Conservation (phyloP, 805 yeast genomes). For the Ogataea haglerorum region DNA sequence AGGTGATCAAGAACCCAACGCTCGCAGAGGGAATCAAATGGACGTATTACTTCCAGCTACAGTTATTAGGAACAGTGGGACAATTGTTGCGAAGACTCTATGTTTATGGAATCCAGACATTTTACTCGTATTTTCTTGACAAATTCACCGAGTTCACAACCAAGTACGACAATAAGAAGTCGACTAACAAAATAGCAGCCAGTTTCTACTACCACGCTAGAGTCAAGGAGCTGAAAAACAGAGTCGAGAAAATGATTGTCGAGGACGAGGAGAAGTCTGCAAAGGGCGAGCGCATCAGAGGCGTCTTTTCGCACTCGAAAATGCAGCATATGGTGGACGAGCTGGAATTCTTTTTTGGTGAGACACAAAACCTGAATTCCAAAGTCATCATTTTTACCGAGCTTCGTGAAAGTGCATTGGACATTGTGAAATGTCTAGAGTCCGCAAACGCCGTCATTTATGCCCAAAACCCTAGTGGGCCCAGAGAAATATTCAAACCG, state of each 20-base stretch:
- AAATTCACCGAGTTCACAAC: conserved; percentile 56
- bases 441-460: conserved; percentile 22
- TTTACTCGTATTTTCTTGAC: conserved; percentile 61
- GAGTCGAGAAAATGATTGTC: conserved; percentile 42
- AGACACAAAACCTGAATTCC: conserved; percentile 45
- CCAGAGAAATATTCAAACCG: conserved; percentile 46
- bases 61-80: conserved; percentile 66
- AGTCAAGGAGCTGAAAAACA: conserved; percentile 41
- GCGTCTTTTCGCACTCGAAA: conserved; percentile 65
- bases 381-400: conserved; percentile 87
- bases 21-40: conserved; percentile 71
- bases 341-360: conserved; percentile 50
- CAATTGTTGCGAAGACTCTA: conserved; percentile 65
- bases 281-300: conserved; percentile 23
- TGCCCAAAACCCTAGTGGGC: conserved; percentile 23
- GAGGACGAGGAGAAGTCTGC: conserved; percentile 26
- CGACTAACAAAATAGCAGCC: conserved; percentile 61
- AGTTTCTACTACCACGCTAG: conserved; percentile 54
- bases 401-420: conserved; percentile 84
- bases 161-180: conserved; percentile 53
- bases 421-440: conserved; percentile 69
- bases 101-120: conserved; percentile 79
- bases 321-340: conserved; percentile 56
- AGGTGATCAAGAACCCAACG: conserved; percentile 48
- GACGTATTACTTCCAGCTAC: conserved; percentile 61